Evolutionary conservation across 768 basidiomycete species (phyloP), one percentile per base, ranked within the genome.

Genomic region (Pisolithus sp.): DNA sequence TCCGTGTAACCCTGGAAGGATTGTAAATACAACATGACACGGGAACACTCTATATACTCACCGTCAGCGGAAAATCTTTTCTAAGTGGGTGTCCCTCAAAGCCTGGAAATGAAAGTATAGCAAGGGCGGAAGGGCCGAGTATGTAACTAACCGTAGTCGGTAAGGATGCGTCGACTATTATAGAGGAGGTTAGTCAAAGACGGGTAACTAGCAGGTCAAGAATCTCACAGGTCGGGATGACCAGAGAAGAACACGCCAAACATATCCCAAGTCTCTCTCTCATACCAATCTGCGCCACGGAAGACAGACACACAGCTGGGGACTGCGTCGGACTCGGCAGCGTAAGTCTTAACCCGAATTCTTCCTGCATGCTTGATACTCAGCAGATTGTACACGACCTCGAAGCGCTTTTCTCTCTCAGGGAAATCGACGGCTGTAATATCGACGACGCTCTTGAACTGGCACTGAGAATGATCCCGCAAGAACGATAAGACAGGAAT

Each of bases 51-150:
- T 8, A 13, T 30, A 12, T 13, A 72, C 84, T 59, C 65, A 93
- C 94, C 8, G 93, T 96, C 60, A 99, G 71, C 30, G 96, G 96
- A 80, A 98, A 99, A 67, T 99, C 96, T 69, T 99, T 99, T 56
- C 96, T 83, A 43, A 99, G 71, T 9, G 96, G 96, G 66, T 99
- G 93, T 20, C 96, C 96, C 71, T 98, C 94, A 62, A 97, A 96
- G 51, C 91, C 89, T 91, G 28, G 46, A 18, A 31, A 37, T 30
- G 13, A 53, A 20, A 23, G 17, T 48, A 54, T n/a, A 46, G 42
- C 13, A 30, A 1, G 24, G 21, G 38, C 42, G 43, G 37, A 17
- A 36, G 23, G 30, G 3, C 0, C 4, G 24, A 26, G 2, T 10
- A 4, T 31, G 36, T 18, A 53, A 64, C 69, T 34, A 68, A 83